Conservation (phyloP, 352 stramenopile genomes). For the Pythium sukuiense region DNA sequence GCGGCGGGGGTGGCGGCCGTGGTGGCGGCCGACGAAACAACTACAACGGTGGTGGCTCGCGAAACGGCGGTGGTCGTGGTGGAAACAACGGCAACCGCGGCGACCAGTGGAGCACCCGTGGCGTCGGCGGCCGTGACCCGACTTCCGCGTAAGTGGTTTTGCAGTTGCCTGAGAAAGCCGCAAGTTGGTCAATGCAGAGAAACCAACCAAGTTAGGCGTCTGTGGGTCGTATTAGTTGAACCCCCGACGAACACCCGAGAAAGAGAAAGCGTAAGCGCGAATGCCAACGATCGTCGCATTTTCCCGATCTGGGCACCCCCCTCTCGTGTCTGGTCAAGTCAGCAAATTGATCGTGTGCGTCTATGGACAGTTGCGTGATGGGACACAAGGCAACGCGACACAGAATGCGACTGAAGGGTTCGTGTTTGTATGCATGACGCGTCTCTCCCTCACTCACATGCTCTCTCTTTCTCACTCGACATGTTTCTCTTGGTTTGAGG, state of each 20-base stretch:
- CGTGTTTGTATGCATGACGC: neutral
- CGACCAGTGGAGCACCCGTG: slow-evolving; percentile 34
- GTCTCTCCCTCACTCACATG: neutral
- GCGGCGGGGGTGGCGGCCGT: slow-evolving; percentile 38
- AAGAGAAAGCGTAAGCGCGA: neutral
- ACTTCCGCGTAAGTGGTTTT: neutral
- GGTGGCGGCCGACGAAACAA: slow-evolving; percentile 35
- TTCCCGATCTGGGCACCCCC: neutral
- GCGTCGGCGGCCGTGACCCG: slow-evolving; percentile 17
- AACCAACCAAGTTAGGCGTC: neutral
- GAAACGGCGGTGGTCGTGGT: slow-evolving; percentile 24
- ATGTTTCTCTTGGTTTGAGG: neutral
- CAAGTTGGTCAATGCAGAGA: too few species aligned
- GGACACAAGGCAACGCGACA: too few species aligned
- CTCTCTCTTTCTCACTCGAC: neutral
- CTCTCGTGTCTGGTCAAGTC: neutral
- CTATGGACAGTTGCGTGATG: too few species aligned
- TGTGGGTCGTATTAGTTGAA: neutral
- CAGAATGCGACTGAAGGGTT: neutral
- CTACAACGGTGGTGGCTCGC: slow-evolving; percentile 25
- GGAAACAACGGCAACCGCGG: slow-evolving; percentile 26
- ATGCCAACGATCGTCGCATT: neutral
- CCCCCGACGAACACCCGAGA: neutral
- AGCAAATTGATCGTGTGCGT: too few species aligned
- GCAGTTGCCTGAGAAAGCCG: neutral